Conservation (phyloP, 495 filamentous ascomycete genomes). For the Aspergillus haitiensis region DNA sequence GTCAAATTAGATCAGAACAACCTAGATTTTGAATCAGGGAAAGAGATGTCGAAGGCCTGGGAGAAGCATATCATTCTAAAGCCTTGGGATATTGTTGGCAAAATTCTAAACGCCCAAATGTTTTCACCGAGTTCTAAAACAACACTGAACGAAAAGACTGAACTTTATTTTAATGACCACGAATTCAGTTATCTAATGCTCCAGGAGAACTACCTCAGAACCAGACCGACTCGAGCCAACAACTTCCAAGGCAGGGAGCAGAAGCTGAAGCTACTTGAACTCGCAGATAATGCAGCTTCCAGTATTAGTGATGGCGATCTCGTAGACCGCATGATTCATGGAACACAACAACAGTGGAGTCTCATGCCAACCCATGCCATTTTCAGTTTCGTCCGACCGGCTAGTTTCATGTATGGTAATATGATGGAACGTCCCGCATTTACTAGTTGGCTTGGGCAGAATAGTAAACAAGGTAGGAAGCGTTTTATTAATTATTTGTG, state of each 20-base stretch:
- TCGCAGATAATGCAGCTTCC: conserved; percentile 81
- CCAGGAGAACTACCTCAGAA: conserved; percentile 93
- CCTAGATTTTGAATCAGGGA: conserved; percentile 79
- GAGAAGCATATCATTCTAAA: conserved; percentile 96
- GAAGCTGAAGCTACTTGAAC: conserved; percentile 76
- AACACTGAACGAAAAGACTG: conserved; percentile 93
- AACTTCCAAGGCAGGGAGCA: conserved; percentile 61
- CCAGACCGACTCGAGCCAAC: conserved; percentile 64
- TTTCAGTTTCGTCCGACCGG: conserved; percentile 89
- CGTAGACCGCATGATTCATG: conserved; percentile 97
- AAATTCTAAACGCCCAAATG: conserved; percentile 84
- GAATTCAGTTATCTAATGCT: conserved; percentile 97
- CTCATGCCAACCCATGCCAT: conserved; percentile 97
- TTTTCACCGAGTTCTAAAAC: conserved; percentile 78
- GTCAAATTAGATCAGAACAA: conserved; percentile 79
- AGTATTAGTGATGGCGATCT: conserved; percentile 98
- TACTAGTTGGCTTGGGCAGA: conserved; percentile 90
- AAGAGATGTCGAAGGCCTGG: conserved; percentile 95
- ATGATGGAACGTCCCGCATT: conserved; percentile 64
- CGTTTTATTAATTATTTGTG: background rate
- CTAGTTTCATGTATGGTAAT: conserved; percentile 84
- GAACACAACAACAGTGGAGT: conserved; percentile 95
- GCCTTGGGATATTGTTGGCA: conserved; percentile 95
- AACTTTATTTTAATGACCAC: conserved; percentile 99
- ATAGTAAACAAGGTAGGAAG: conserved; percentile 73